A percentile compares a stretch with the other conserved stretches of the same genome.
Conservation (phyloP, 2,329 filamentous ascomycete species). For the Pseudocercospora crystallina region DNA sequence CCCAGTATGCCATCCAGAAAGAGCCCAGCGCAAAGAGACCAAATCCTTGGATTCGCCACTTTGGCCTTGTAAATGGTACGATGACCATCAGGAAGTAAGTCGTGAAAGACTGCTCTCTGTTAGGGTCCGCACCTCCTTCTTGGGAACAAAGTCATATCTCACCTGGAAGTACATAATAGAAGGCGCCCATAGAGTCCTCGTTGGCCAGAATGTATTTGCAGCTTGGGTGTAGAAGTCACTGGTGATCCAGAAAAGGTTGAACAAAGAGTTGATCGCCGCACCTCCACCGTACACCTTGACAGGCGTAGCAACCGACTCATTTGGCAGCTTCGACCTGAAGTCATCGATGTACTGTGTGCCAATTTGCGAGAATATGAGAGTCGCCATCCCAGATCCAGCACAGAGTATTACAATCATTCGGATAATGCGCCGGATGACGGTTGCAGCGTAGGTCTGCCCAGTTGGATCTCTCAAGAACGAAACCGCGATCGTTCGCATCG, state of each 20-base stretch:
- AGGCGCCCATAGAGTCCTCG: constrained; percentile 48
- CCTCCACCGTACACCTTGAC: constrained; percentile 40
- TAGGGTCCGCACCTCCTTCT: neutral
- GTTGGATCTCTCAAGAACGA: constrained; percentile 43
- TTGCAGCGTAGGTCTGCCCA: constrained; percentile 39
- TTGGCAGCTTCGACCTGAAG: constrained; percentile 40
- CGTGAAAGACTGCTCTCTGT: constrained; percentile 40
- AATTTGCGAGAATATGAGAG: constrained; percentile 37
- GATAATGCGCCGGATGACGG: constrained; percentile 44
- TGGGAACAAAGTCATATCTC: neutral
- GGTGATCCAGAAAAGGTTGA: constrained; percentile 49
- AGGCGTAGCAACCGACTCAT: constrained; percentile 36
- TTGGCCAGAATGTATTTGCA: constrained; percentile 45
- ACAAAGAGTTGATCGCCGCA: constrained; percentile 48
- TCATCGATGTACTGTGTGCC: constrained; percentile 38
- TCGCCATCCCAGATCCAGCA: constrained; percentile 42
- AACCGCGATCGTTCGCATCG: constrained; percentile 44
- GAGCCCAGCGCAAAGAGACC: constrained; percentile 30
- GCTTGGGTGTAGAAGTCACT: constrained; percentile 41
- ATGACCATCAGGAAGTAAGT: constrained; percentile 52
- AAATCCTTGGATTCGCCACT: constrained; percentile 41
- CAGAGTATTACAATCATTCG: constrained; percentile 45
- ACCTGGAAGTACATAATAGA: constrained; percentile 46
- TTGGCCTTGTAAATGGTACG: constrained; percentile 43
- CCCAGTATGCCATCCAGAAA: constrained; percentile 34